Evolutionary conservation across 768 basidiomycete species (phyloP), one percentile per base, ranked within the genome.

Genomic region (Tremella fuciformis): DNA sequence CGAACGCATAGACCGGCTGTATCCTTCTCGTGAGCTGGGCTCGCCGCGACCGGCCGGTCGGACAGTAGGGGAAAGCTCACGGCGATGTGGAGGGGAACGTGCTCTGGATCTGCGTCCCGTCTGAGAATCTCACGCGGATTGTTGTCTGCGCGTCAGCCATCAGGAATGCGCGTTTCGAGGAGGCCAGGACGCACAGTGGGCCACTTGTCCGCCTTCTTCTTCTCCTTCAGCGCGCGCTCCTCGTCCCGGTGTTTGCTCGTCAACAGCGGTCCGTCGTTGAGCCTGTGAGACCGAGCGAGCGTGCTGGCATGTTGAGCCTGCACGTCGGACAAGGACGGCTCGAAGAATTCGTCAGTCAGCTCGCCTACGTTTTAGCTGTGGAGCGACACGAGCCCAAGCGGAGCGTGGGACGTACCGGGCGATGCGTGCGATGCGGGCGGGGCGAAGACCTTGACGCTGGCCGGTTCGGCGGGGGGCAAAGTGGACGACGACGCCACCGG

Each of bases 61-160:
- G n/a, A n/a, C n/a, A n/a, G n/a, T n/a, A n/a, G n/a, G n/a, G n/a
- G n/a, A n/a, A n/a, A n/a, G n/a, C 70, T 57, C 50, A 72, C 72
- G 69, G 67, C 18, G 62, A 63, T 24, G 63, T 58, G 21, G 71
- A 73, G 18, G 74, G 74, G 56, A 76, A 76, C 3, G 55, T 53
- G 21, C 61, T 67, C 46, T 76, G 73, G 2, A 76, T 70, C 48
- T 70, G 66, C 11, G 75, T 76, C n/a, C 72, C 68, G 60, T 76
- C 74, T 3, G 71, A 70, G 56, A 76, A 76, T 52, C 69, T 66
- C 4, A 76, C 62, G 18, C 75, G 52, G 13, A 76, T 73, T 4
- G 70, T 73, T 0, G 75, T 76, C 74, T 69, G 22, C 42, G 4
- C 42, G 8, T 15, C n/a, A 4, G 29, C 25, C 11, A 19, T 21